A percentile compares a stretch with the other conserved stretches of the same genome.
phyloP scores from a whole-genome alignment of 106 monocot genomes.

The Platanthera guangdongensis region DNA sequence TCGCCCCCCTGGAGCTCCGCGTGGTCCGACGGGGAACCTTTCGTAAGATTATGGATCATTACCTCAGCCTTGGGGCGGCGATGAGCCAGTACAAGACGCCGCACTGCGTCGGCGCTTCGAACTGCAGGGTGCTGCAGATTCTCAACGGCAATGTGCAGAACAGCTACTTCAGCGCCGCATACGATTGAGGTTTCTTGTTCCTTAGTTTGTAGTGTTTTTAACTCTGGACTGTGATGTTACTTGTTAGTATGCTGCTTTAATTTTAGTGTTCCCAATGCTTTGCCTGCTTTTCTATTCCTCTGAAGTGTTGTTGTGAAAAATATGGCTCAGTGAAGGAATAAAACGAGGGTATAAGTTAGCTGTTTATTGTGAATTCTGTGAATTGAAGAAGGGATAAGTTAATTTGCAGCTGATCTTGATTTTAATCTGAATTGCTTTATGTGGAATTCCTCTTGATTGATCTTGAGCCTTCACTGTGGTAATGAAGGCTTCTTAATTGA shows the following conservation, averaged over 20 bases:
- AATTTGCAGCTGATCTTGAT: too few relatives aligned
- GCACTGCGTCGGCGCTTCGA: slow-evolving; percentile 30
- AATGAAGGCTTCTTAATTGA: too few relatives aligned
- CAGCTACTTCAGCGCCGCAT: slow-evolving; percentile 57
- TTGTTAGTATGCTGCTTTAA: neutral
- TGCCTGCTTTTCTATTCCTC: neutral
- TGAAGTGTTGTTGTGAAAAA: neutral
- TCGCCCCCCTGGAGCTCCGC: slow-evolving; percentile 66
- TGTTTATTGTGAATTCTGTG: neutral
- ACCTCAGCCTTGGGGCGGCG: slow-evolving; percentile 44
- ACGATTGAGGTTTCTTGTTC: slow-evolving; percentile 11
- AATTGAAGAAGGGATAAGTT: too few relatives aligned
- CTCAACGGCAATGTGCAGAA: slow-evolving; percentile 34
- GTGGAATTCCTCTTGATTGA: too few relatives aligned
- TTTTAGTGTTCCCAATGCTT: neutral
- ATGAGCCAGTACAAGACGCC: slow-evolving; percentile 88
- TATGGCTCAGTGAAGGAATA: neutral
- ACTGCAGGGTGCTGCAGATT: slow-evolving; percentile 54
- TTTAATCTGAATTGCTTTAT: too few relatives aligned
- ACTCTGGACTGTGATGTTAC: neutral
- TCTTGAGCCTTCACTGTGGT: too few relatives aligned
- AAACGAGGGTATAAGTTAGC: neutral
- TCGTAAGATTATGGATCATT: slow-evolving; percentile 60
- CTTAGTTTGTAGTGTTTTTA: neutral
- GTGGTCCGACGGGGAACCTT: slow-evolving; percentile 67